Percentiles rank a stretch among this genome's conserved stretches.
Conservation (phyloP, 1,284 basidiomycete species). For the Pseudozyma sp. region DNA sequence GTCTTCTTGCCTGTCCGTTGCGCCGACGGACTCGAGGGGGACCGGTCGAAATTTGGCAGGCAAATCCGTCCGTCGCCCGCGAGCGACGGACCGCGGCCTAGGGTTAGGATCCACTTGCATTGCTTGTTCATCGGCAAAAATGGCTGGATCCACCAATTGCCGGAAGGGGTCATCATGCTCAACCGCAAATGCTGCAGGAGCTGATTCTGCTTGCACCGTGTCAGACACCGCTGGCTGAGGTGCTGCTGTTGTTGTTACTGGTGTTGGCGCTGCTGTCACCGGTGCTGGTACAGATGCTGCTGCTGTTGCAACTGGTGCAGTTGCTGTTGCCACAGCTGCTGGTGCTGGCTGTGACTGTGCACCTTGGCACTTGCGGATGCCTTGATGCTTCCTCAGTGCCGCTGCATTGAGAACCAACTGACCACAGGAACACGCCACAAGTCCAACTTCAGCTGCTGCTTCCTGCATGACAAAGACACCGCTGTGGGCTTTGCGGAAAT, state of each 20-base stretch:
- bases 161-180: neutral
- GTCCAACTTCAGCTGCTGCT: slow-evolving; percentile 14
- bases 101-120: slow-evolving; percentile 1
- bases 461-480: slow-evolving; percentile 1
- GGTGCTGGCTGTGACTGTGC: slow-evolving; percentile 1
- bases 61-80: too few species aligned
- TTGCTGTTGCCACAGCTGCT: too few species aligned
- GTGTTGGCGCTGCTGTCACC: too few species aligned
- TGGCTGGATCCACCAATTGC: neutral
- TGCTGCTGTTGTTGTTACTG: neutral
- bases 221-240: neutral
- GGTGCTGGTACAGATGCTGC: too few species aligned
- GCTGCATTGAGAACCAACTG: slow-evolving; percentile 21
- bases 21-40: too few species aligned
- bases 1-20: too few species aligned
- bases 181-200: neutral
- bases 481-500: slow-evolving; percentile 4
- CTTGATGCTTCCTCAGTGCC: slow-evolving; percentile 16
- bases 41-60: too few species aligned
- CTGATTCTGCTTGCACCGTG: neutral
- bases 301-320: too few species aligned
- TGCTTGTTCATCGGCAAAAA: neutral
- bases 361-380: slow-evolving; percentile 15
- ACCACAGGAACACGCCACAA: slow-evolving; percentile 20
- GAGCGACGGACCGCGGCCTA: too few species aligned